A percentile compares a stretch with the other conserved stretches of the same genome.
These are phyloP conservation scores for Escallonia herrerae DNA, from an alignment of 129 eudicot species.

Conservation along the genomic window DNA sequence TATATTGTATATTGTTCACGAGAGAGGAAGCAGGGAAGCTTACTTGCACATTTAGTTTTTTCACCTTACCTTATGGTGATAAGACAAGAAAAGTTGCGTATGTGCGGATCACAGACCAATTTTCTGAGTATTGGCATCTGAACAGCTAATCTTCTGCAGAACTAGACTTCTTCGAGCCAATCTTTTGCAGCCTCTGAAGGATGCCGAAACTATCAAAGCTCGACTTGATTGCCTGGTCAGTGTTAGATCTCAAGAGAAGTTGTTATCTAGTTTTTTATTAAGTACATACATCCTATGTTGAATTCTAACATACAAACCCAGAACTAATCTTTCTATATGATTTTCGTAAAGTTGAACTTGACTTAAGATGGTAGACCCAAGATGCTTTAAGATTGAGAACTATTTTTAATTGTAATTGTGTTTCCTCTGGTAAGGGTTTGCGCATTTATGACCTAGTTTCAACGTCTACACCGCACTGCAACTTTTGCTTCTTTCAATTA, in stretches of 20 bases:
- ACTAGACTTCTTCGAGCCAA: too few species aligned
- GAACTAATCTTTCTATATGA: slow-evolving; percentile 1
- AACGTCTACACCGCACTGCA: too few species aligned
- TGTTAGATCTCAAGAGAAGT: neutral
- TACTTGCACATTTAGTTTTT: neutral
- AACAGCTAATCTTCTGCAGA: neutral
- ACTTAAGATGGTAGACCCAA: too few species aligned
- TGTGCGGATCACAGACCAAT: neutral
- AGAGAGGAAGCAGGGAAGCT: too few species aligned
- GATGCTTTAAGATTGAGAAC: too few species aligned
- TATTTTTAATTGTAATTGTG: too few species aligned
- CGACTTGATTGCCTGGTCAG: slow-evolving; percentile 98
- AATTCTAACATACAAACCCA: neutral
- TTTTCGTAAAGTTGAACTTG: too few species aligned
- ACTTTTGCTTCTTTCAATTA: too few species aligned
- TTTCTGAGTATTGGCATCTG: neutral
- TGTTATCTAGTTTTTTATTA: too few species aligned
- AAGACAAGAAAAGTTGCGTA: neutral
- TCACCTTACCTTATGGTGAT: neutral
- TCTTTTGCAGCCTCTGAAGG: slow-evolving; percentile 96
- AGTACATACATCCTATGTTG: slow-evolving; percentile 2
- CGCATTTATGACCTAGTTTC: too few species aligned
- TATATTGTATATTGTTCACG: too few species aligned
- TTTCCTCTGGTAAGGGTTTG: too few species aligned
- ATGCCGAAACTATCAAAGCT: slow-evolving; percentile 82